Percentiles rank a stretch among this genome's conserved stretches.
Conservation (phyloP, 768 basidiomycete genomes). For the Collybia nuda region DNA sequence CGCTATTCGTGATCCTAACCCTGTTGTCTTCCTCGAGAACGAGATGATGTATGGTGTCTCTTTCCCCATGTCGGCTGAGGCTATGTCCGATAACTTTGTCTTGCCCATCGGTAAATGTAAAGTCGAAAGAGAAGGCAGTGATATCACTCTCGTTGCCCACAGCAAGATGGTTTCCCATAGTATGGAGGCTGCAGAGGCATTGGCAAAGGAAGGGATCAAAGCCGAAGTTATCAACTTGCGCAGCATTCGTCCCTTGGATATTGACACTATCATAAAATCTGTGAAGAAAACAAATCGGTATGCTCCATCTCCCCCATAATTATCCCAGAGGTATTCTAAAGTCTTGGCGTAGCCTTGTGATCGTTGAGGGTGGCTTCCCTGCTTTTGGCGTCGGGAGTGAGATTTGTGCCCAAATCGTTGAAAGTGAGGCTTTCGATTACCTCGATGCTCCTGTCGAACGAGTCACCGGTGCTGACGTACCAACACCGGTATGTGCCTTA, state of each 20-base stretch:
- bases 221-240: constrained; percentile 98
- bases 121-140: constrained; percentile 89
- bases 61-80: constrained; percentile 95
- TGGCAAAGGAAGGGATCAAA: constrained; percentile 96
- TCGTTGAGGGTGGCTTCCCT: constrained; percentile 98
- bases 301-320: constrained; percentile 23
- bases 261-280: constrained; percentile 93
- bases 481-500: constrained; percentile 77
- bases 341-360: constrained; percentile 62
- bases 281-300: constrained; percentile 99
- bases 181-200: constrained; percentile 88
- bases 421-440: constrained; percentile 98
- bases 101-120: constrained; percentile 98
- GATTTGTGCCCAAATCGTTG: constrained; percentile 95
- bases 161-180: constrained; percentile 97
- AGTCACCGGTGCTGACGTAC: constrained; percentile 95
- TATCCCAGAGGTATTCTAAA: neutral
- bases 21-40: constrained; percentile 98
- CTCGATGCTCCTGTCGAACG: constrained; percentile 98
- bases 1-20: constrained; percentile 98
- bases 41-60: constrained; percentile 98
- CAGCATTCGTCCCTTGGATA: constrained; percentile 94
- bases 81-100: constrained; percentile 93
- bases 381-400: constrained; percentile 98
- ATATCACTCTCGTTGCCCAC: constrained; percentile 96